These are phyloP conservation scores for Colletotrichum eremochloae DNA, from an alignment of 2,329 filamentous ascomycete genomes.

Conservation along the genomic window DNA sequence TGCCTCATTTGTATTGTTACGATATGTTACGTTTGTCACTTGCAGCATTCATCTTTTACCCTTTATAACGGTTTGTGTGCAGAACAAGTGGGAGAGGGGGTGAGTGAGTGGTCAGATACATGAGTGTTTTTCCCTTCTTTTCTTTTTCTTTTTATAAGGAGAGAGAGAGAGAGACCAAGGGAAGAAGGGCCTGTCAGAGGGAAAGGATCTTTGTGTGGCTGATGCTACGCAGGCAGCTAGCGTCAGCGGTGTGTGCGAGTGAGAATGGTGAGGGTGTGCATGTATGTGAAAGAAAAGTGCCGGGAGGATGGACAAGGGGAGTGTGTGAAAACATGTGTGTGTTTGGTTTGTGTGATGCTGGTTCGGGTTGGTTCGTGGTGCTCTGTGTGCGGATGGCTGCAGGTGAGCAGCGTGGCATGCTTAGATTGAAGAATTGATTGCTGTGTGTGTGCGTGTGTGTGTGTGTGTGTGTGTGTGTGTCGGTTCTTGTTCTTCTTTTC, in stretches of 20 bases:
- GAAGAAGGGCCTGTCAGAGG: constrained; percentile 7
- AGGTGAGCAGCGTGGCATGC: neutral
- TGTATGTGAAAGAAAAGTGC: neutral
- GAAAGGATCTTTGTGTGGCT: constrained; percentile 36
- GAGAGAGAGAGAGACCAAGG: neutral
- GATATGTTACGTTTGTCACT: neutral
- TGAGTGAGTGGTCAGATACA: too few relatives aligned
- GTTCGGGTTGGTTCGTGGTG: neutral
- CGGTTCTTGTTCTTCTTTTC: neutral
- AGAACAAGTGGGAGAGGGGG: neutral
- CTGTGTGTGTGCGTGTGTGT: neutral
- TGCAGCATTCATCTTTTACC: neutral
- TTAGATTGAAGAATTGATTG: neutral
- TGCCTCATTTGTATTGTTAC: neutral
- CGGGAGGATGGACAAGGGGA: too few relatives aligned
- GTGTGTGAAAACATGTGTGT: neutral
- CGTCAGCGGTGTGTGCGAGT: constrained; percentile 3
- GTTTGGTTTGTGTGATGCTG: neutral
- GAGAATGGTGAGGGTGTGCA: neutral
- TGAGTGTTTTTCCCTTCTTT: neutral
- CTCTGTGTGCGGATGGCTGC: constrained; percentile 2
- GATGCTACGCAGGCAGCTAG: constrained; percentile 20
- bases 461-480: neutral
- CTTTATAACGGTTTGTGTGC: neutral
- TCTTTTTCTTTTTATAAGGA: too few relatives aligned